A percentile compares a stretch with the other conserved stretches of the same genome.
phyloP scores from a whole-genome alignment of 2,329 filamentous ascomycete genomes.

The Diaporthe sp. region DNA sequence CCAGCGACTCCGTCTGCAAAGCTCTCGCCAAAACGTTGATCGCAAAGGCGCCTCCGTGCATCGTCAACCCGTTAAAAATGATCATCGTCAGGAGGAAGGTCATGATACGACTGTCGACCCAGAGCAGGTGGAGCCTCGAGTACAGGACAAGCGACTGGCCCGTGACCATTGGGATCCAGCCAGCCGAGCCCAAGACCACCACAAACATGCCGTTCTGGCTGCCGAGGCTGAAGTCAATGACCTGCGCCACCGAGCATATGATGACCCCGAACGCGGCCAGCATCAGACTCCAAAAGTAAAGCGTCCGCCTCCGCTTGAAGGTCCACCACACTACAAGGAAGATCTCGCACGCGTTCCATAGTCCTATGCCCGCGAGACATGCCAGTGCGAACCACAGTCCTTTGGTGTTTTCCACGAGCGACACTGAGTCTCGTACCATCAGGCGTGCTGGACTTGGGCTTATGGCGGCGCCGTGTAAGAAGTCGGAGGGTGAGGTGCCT shows the following conservation, averaged over 20 bases:
- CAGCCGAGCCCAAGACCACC: conserved; percentile 15
- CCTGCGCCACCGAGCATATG: conserved; percentile 26
- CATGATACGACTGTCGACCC: conserved; percentile 61
- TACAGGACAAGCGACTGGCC: conserved; percentile 71
- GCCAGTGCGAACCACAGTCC: conserved; percentile 20
- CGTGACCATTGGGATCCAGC: conserved; percentile 70
- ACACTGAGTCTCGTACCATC: neutral
- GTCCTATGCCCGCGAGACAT: conserved; percentile 28
- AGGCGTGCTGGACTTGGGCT: neutral
- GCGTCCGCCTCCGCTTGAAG: conserved; percentile 7
- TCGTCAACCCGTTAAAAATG: conserved; percentile 64
- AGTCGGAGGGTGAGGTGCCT: neutral
- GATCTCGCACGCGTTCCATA: conserved; percentile 36
- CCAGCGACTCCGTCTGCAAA: conserved; percentile 45
- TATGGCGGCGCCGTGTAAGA: neutral
- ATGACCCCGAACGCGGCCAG: conserved; percentile 24
- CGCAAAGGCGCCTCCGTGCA: conserved; percentile 67
- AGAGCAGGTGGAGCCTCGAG: conserved; percentile 72
- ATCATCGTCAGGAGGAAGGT: conserved; percentile 68
- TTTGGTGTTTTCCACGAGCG: neutral
- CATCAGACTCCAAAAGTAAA: conserved; percentile 36
- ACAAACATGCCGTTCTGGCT: neutral
- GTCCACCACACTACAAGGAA: conserved; percentile 32
- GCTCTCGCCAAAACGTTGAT: conserved; percentile 49
- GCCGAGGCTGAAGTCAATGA: conserved; percentile 25